phyloP scores from a whole-genome alignment of 2,329 filamentous ascomycete genomes.

The Fusarium pseudonygamai region DNA sequence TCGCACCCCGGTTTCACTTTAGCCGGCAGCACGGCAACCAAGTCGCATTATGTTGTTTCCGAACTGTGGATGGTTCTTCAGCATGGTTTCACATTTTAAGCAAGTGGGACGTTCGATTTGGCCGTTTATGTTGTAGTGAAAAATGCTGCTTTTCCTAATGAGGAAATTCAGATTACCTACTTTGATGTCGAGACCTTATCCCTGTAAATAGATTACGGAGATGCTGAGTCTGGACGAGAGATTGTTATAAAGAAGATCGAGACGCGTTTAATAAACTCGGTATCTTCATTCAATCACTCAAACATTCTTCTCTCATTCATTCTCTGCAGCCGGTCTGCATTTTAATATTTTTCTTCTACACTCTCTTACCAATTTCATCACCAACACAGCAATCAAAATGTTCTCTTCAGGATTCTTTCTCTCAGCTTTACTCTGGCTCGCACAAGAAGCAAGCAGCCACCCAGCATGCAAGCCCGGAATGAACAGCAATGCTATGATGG shows the following conservation, averaged over 20 bases:
- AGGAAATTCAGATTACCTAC: constrained; percentile 11
- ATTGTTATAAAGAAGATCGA: not conserved
- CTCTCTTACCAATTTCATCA: not conserved
- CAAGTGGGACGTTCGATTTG: not conserved
- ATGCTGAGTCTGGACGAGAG: accelerated
- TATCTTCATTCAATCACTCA: not conserved
- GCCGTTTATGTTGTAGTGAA: not conserved
- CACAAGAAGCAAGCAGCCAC: constrained; percentile 1
- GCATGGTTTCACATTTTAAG: not conserved
- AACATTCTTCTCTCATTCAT: not conserved
- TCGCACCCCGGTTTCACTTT: not conserved
- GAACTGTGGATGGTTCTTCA: not conserved
- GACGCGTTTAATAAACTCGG: not conserved
- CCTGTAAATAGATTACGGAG: not conserved
- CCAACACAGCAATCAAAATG: not conserved
- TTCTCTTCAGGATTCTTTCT: not conserved
- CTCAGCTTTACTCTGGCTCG: not conserved
- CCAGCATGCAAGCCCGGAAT: constrained; percentile 1
- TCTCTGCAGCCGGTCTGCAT: constrained; percentile 12
- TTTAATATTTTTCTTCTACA: not conserved
- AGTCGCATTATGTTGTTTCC: not conserved
- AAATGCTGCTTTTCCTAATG: not conserved
- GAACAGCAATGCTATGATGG: not conserved
- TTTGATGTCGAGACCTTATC: not conserved
- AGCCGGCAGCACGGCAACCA: not conserved